Evolutionary conservation across 495 filamentous ascomycete genomes (phyloP).

Genomic region (Pseudevernia furfuracea): DNA sequence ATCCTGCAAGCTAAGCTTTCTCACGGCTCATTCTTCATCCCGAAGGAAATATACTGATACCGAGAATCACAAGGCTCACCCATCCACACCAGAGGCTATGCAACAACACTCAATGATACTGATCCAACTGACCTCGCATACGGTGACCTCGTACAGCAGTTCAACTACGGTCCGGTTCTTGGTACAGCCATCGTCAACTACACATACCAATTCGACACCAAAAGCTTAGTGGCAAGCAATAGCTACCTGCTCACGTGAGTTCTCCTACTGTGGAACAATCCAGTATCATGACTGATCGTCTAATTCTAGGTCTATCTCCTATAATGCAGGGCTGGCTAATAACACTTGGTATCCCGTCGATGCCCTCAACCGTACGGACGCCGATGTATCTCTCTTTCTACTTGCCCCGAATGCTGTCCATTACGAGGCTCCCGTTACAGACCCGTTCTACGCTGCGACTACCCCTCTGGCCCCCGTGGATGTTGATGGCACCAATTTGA

Average conservation of each 20-base stretch:
- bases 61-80: constrained; percentile 1
- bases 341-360: constrained; percentile 21
- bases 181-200: constrained; percentile 19
- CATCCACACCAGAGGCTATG: constrained; percentile 10
- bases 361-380: constrained; percentile 30
- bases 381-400: constrained; percentile 32
- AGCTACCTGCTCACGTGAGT: constrained; percentile 27
- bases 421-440: constrained; percentile 26
- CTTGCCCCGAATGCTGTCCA: constrained; percentile 26
- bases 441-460: constrained; percentile 28
- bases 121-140: background rate
- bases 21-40: background rate
- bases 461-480: background rate
- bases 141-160: constrained; percentile 11
- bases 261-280: background rate
- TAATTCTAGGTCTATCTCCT: background rate
- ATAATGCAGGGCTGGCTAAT: background rate
- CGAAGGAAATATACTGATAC: background rate
- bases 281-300: background rate
- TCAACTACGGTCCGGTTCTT: constrained; percentile 9
- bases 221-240: background rate
- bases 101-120: constrained; percentile 7
- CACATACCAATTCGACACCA: constrained; percentile 24
- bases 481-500: constrained; percentile 3
- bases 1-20: background rate